These are phyloP conservation scores for Gracilariopsis chorda DNA, from an alignment of 23 red algal species.

Conservation along the genomic window DNA sequence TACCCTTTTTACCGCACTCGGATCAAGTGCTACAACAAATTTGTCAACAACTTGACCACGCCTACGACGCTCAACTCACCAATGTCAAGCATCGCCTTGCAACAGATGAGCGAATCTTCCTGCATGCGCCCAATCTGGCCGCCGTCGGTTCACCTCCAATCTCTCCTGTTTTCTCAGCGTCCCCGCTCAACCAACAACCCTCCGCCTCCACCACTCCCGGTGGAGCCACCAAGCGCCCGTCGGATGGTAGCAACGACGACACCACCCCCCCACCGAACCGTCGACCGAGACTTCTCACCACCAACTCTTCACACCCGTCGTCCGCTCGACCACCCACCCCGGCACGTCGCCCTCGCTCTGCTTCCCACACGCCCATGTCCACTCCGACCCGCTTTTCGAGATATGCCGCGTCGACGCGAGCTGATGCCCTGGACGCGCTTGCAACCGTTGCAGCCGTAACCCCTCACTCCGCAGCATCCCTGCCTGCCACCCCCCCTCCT, in stretches of 20 bases:
- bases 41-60: neutral
- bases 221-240: neutral
- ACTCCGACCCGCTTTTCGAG: neutral
- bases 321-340: neutral
- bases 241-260: neutral
- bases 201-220: neutral
- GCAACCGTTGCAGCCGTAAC: slow-evolving; percentile 41
- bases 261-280: neutral
- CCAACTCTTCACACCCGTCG: neutral
- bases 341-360: neutral
- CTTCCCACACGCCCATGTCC: neutral
- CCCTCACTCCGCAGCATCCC: neutral
- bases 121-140: neutral
- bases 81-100: neutral
- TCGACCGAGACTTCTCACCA: neutral
- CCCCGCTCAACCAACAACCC: neutral
- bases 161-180: neutral
- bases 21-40: neutral
- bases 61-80: neutral
- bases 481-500: neutral
- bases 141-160: neutral
- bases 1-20: neutral
- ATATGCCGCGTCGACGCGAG: neutral
- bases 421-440: slow-evolving; percentile 49
- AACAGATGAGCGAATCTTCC: slow-evolving; percentile 4